These are phyloP conservation scores for Taphrina communis DNA, from an alignment of 1,139 yeast genomes.

Conservation along the genomic window DNA sequence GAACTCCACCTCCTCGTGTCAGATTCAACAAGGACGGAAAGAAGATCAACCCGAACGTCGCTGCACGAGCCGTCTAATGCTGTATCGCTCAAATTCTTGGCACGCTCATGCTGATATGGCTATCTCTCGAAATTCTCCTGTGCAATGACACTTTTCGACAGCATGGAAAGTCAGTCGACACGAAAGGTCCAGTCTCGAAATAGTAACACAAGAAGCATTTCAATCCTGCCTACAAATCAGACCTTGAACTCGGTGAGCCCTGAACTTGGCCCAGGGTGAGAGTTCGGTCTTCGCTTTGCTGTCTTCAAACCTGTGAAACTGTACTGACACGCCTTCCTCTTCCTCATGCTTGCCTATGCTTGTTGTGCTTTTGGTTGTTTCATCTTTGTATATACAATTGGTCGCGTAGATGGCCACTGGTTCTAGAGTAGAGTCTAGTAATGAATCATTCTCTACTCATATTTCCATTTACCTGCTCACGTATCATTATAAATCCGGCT, in stretches of 20 bases:
- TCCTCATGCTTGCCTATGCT: not conserved
- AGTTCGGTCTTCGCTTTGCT: conserved; percentile 26
- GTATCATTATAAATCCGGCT: too few species aligned
- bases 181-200: not conserved
- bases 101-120: not conserved
- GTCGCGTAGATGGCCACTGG: too few species aligned
- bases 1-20: conserved; percentile 99
- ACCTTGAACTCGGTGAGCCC: conserved; percentile 39
- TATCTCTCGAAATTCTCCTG: not conserved
- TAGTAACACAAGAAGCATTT: conserved; percentile 17
- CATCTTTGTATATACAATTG: not conserved
- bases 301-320: not conserved
- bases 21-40: conserved; percentile 90
- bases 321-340: not conserved
- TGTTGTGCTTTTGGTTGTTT: not conserved
- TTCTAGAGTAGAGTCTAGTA: too few species aligned
- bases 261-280: conserved; percentile 42
- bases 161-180: not conserved
- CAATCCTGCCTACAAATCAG: conserved; percentile 15
- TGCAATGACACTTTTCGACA: too few species aligned
- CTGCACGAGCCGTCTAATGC: conserved; percentile 60
- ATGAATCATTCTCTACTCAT: too few species aligned
- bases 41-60: conserved; percentile 96
- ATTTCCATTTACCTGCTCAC: too few species aligned
- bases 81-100: not conserved